Evolutionary conservation across 257 asterid species (phyloP).

Genomic region (Capsicum pubescens): DNA sequence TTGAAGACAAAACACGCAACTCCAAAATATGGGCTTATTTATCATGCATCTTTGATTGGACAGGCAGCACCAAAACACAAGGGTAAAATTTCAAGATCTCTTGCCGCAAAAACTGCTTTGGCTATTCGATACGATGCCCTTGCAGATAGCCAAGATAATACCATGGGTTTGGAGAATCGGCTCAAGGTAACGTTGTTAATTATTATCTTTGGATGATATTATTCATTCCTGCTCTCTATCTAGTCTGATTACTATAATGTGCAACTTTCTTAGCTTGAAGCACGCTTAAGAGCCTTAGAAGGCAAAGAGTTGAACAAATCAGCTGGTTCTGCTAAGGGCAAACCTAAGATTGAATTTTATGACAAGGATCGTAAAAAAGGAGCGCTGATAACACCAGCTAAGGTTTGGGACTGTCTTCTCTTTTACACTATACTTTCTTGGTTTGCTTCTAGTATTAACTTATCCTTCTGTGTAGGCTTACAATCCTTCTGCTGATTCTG

Average conservation of each 20-base stretch:
- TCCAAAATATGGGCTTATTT: conserved; percentile 88
- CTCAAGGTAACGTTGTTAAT: conserved; percentile 48
- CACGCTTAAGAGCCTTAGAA: conserved; percentile 72
- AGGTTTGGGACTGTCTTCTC: conserved; percentile 44
- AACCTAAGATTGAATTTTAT: conserved; percentile 79
- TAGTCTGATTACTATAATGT: not conserved
- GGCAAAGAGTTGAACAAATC: conserved; percentile 68
- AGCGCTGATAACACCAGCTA: conserved; percentile 74
- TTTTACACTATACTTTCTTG: not conserved
- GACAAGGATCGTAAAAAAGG: conserved; percentile 86
- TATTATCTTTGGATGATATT: not conserved
- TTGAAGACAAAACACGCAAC: conserved; percentile 90
- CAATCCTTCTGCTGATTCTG: conserved; percentile 80
- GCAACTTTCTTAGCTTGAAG: conserved; percentile 61
- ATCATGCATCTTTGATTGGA: conserved; percentile 90
- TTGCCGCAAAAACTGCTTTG: conserved; percentile 85
- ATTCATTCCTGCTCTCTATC: not conserved
- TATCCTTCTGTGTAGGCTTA: conserved; percentile 49
- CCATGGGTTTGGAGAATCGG: conserved; percentile 86
- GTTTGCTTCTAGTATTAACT: not conserved
- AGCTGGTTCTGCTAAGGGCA: conserved; percentile 86
- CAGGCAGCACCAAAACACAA: conserved; percentile 95
- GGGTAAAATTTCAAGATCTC: conserved; percentile 90
- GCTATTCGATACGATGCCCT: conserved; percentile 87
- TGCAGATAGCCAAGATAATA: conserved; percentile 70